Evolutionary conservation across 306 rosid species (phyloP).

Genomic region (Quercus agrifolia): DNA sequence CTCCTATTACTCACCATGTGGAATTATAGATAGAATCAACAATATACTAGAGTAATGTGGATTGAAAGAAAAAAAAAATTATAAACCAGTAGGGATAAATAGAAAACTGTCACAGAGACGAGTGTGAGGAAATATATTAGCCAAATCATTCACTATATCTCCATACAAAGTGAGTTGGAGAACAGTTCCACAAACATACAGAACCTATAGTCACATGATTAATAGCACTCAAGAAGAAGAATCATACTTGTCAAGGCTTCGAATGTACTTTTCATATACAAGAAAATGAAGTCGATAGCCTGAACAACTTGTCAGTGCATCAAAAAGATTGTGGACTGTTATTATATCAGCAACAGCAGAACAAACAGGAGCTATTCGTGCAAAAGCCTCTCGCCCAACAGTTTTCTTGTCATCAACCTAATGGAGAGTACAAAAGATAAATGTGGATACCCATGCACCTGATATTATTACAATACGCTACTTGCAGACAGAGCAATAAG

Average conservation of each 20-base stretch:
- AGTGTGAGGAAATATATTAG: background rate
- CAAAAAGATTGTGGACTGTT: conserved; percentile 75
- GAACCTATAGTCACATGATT: conserved; percentile 6
- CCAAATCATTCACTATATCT: background rate
- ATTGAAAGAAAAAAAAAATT: background rate
- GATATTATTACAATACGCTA: background rate
- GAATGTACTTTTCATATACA: conserved; percentile 77
- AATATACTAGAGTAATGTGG: background rate
- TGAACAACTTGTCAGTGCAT: conserved; percentile 64
- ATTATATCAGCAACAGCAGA: conserved; percentile 71
- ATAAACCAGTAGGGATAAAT: background rate
- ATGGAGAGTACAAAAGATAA: background rate
- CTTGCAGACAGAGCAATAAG: conserved; percentile 12
- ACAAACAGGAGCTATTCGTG: conserved; percentile 84
- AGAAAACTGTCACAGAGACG: background rate
- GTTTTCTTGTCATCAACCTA: conserved; percentile 83
- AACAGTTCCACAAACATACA: background rate
- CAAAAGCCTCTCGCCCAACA: conserved; percentile 84
- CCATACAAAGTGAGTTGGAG: background rate
- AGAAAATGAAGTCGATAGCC: conserved; percentile 74
- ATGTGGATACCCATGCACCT: conserved; percentile 11
- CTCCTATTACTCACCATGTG: background rate
- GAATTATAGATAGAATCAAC: background rate
- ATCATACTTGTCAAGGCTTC: conserved; percentile 74
- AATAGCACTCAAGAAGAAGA: conserved; percentile 15